Evolutionary conservation across 176 grass and related monocot genomes (phyloP).

Genomic region (Puya raimondii): DNA sequence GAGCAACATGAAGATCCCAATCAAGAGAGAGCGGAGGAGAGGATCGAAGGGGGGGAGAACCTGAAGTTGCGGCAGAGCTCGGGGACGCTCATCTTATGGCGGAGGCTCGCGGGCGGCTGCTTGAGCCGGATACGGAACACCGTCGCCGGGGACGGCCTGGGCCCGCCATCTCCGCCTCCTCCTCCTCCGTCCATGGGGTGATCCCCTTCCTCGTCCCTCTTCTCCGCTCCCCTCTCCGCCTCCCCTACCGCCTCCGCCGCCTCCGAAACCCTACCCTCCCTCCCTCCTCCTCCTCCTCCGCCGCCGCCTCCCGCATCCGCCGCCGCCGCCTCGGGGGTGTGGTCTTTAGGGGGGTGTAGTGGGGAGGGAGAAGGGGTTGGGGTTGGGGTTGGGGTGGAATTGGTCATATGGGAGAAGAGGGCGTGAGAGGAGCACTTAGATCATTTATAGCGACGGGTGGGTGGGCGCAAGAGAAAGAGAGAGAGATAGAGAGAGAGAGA

Average conservation of each 20-base stretch:
- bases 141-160: constrained; percentile 43
- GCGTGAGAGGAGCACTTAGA: constrained; percentile 27
- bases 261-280: constrained; percentile 3
- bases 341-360: constrained; percentile 13
- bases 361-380: constrained; percentile 39
- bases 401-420: constrained; percentile 60
- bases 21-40: neutral
- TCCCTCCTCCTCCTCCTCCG: constrained; percentile 13
- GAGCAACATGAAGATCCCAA: neutral
- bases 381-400: constrained; percentile 66
- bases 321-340: neutral
- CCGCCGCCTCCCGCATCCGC: constrained; percentile 13
- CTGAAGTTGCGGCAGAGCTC: constrained; percentile 97
- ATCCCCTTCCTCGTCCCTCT: constrained; percentile 50
- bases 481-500: constrained; percentile 14
- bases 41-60: constrained; percentile 17
- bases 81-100: constrained; percentile 91
- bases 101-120: constrained; percentile 62
- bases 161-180: constrained; percentile 21
- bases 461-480: constrained; percentile 1
- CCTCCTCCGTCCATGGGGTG: constrained; percentile 20
- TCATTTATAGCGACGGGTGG: constrained; percentile 34
- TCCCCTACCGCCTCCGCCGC: constrained; percentile 24
- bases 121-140: constrained; percentile 92
- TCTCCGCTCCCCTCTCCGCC: constrained; percentile 18